Evolutionary conservation across 805 yeast genomes (phyloP).

Genomic region (Metschnikowia rubicola): DNA sequence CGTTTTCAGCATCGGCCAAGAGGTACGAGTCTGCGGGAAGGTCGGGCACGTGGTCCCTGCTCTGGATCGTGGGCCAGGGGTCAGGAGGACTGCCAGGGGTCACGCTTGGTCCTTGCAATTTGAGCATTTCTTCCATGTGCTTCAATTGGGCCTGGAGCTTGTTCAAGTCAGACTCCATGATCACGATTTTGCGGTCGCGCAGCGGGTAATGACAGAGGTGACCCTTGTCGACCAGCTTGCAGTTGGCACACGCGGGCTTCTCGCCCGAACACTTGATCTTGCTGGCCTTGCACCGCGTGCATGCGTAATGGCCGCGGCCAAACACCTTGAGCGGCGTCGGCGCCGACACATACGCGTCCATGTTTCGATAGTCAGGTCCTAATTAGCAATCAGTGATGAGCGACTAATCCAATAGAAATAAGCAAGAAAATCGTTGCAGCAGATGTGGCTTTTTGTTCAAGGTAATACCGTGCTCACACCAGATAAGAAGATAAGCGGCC

Average conservation of each 20-base stretch:
- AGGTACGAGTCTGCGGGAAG: conserved; percentile 22
- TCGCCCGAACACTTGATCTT: conserved; percentile 43
- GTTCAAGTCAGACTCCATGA: conserved; percentile 41
- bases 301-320: conserved; percentile 42
- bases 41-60: conserved; percentile 5
- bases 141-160: conserved; percentile 31
- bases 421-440: too few species aligned
- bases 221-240: conserved; percentile 31
- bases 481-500: too few species aligned
- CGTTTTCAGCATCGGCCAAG: conserved; percentile 27
- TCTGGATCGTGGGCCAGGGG: conserved; percentile 1
- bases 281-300: conserved; percentile 39
- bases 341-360: background rate
- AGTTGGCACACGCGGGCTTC: conserved; percentile 39
- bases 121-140: conserved; percentile 24
- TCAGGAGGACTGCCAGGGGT: conserved; percentile 1
- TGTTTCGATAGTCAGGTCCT: background rate
- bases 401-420: too few species aligned
- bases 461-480: too few species aligned
- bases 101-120: conserved; percentile 10
- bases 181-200: conserved; percentile 39
- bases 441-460: too few species aligned
- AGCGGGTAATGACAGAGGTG: conserved; percentile 35
- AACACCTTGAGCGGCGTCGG: conserved; percentile 37
- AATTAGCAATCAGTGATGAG: too few species aligned